Evolutionary conservation across 169 alveolate species (phyloP), one percentile per base, ranked within the genome.

Genomic region (Cryptosporidium sp.): DNA sequence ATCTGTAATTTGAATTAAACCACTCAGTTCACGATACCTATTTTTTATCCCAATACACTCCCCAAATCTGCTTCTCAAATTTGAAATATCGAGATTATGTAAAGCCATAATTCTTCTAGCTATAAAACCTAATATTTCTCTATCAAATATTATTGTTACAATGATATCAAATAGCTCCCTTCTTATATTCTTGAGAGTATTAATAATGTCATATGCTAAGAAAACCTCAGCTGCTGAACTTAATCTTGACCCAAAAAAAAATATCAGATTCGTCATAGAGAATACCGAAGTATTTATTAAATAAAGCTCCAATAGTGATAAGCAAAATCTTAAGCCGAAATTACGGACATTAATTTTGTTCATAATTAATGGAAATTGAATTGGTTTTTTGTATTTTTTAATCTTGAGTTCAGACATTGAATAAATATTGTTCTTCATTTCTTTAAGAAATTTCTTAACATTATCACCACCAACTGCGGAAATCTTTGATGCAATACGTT

Each of bases 201-300:
- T 5, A 65, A 65, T 8, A 65, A 65, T 65, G 21, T 65, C 71
- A 65, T 7, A 65, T 29, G 71, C 48, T 14, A 65, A 14, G 48
- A 65, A 65, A 35, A 65, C 51, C 50, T 65, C 71, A 10, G 71
- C 23, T 8, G 71, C 71, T 33, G 51, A 16, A 0, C 16, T n/a
- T 29, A 65, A 21, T 37, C 71, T 65, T 26, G 71, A 65, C 8
- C 71, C 71, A 35, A 65, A 65, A 65, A 65, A 65, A 14, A 65
- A 35, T 26, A 65, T n/a, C 31, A 65, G 29, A 35, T 65, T 16
- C 50, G 14, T 10, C 9, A 35, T 33, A 35, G 26, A 16, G 21
- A 55, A 26, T n/a, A 7, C 26, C 1, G 29, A 4, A 59, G 69
- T 21, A 23, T 23, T 12, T 9, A 59, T 21, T n/a, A 59, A 26